Evolutionary conservation across 306 rosid species (phyloP).

Genomic region (Cucurbita argyrosperma): DNA sequence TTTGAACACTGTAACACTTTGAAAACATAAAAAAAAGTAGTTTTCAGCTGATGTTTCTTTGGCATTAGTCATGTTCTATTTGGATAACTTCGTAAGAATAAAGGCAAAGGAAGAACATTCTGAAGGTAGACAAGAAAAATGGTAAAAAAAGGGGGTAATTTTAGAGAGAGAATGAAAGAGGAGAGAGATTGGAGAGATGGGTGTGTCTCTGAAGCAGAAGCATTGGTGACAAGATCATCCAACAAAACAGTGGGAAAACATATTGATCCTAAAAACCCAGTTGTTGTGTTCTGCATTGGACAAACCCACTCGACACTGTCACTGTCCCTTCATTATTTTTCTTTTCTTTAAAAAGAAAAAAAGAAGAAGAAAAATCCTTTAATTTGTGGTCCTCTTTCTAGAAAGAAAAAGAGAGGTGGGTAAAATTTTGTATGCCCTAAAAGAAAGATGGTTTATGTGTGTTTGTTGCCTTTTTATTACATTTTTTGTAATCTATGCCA

Average conservation of each 20-base stretch:
- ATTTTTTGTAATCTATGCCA: background rate
- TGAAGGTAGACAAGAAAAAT: background rate
- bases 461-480: background rate
- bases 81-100: background rate
- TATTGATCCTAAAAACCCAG: background rate
- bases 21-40: background rate
- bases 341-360: background rate
- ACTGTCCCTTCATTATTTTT: background rate
- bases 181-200: background rate
- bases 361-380: background rate
- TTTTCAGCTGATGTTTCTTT: background rate
- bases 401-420: background rate
- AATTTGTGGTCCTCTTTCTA: background rate
- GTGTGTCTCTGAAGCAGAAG: background rate
- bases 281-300: background rate
- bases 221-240: background rate
- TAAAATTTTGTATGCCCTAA: background rate
- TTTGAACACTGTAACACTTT: background rate
- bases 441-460: background rate
- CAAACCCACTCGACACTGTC: background rate
- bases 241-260: background rate
- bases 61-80: background rate
- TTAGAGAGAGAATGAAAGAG: background rate
- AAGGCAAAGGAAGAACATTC: background rate
- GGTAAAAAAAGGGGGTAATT: background rate